Percentiles rank a stretch among this genome's conserved stretches.
phyloP scores from a whole-genome alignment of 1,284 basidiomycete genomes.

The Phaffia rhodozyma region DNA sequence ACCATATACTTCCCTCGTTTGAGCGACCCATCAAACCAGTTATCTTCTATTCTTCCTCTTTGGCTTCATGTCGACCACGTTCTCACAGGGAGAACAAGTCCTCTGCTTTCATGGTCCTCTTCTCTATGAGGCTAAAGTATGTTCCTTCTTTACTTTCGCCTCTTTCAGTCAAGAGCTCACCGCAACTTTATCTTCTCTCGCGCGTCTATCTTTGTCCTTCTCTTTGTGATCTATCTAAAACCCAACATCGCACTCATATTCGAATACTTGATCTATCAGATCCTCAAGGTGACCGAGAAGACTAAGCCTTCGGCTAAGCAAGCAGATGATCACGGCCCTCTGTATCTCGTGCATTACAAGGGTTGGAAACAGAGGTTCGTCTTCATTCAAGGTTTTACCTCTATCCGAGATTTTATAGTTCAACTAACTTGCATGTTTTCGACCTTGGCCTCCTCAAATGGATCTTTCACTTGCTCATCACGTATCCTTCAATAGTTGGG shows the following conservation, averaged over 20 bases:
- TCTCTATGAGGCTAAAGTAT: constrained; percentile 81
- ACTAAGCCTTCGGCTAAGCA: constrained; percentile 50
- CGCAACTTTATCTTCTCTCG: too few relatives aligned
- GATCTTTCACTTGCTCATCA: neutral
- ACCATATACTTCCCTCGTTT: too few relatives aligned
- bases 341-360: constrained; percentile 96
- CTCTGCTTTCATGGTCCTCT: constrained; percentile 89
- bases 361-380: constrained; percentile 97
- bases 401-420: neutral
- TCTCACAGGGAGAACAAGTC: constrained; percentile 54
- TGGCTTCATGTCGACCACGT: neutral
- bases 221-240: neutral
- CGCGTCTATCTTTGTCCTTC: neutral
- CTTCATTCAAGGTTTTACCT: neutral
- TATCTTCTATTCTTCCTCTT: neutral
- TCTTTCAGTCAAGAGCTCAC: too few relatives aligned
- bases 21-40: too few relatives aligned
- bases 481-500: constrained; percentile 57
- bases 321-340: constrained; percentile 58
- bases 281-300: constrained; percentile 69
- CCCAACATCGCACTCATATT: neutral
- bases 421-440: neutral
- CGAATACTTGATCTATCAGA: constrained; percentile 29
- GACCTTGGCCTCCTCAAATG: neutral
- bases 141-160: constrained; percentile 19